Percentiles rank a stretch among this genome's conserved stretches.
These are phyloP conservation scores for Oryza glaberrima DNA, from an alignment of 176 grass and related monocot species.

Conservation along the genomic window DNA sequence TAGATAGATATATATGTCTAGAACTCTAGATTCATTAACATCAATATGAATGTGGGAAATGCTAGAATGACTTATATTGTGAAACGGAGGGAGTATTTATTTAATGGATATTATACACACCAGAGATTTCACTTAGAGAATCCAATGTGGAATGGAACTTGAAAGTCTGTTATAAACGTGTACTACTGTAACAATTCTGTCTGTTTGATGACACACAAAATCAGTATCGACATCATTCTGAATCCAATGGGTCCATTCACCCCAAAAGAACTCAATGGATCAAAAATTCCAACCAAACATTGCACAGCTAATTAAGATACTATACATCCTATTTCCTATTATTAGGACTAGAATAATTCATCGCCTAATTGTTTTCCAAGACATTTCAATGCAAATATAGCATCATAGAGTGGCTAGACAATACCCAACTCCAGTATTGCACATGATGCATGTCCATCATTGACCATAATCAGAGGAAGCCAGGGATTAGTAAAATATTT, in stretches of 20 bases:
- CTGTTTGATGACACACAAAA: background rate
- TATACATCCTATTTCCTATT: background rate
- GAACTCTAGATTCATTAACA: too few relatives aligned
- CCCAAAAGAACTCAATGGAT: too few relatives aligned
- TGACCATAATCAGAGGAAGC: background rate
- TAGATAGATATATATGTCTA: too few relatives aligned
- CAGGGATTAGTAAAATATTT: background rate
- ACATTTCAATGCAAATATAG: constrained; percentile 4
- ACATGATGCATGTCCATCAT: background rate
- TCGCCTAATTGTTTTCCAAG: background rate
- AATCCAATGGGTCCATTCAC: background rate
- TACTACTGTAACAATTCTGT: background rate
- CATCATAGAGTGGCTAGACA: constrained; percentile 2
- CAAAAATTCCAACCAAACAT: background rate
- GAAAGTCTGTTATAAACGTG: background rate
- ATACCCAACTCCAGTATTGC: constrained; percentile 20
- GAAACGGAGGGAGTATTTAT: background rate
- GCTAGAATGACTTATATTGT: too few relatives aligned
- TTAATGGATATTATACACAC: constrained; percentile 1
- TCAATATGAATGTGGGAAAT: too few relatives aligned
- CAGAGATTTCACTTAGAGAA: background rate
- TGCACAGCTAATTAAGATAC: background rate
- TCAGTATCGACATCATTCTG: background rate
- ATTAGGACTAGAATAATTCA: background rate
- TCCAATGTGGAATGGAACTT: background rate